Evolutionary conservation across 768 basidiomycete genomes (phyloP), one percentile per base, ranked within the genome.

Genomic region (Tylopilus vinaceipallidus): DNA sequence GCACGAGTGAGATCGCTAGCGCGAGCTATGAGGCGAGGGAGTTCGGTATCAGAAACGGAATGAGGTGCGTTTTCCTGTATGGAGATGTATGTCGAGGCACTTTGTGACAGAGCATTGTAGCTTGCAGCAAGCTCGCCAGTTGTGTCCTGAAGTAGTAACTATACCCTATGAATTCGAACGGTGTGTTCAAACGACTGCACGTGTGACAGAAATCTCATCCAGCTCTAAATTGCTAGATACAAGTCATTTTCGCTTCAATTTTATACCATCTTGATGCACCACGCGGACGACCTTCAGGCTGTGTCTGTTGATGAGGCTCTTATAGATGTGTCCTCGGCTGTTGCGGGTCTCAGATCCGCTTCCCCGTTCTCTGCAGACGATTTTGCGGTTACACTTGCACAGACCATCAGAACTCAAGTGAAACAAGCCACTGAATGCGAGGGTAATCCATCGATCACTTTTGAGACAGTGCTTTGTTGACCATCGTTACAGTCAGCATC

Each of bases 281-380:
- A 88, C 61, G 91, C 92, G 20, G 91, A 97, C 59, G 91, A 94
- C 57, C 74, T 98, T 3, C 86, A 98, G 70, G 94, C 95, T 2
- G 95, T 98, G 14, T 95, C 93, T 2, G 90, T 98, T 6, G 97
- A 99, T 53, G 97, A 99, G 65, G 95, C 93, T 0, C 77, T 98
- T 20, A 83, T 98, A 52, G 95, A 98, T 49, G 91, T 95, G 14
- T 85, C 90, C 0, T 76, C 71, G 4, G 73, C 76, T 0, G 77
- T 89, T 34, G 73, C 71, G 12, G 75, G 72, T 52, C 42, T 63
- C 50, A 52, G 42, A 36, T 54, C 59, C 1, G 53, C 57, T 20
- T 60, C 59, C 4, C 59, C 58, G 1, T 51, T 66, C 26, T 62
- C 66, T 16, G 43, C 54, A 13, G 42, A 58, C 0, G 88, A 94